Base-by-base conservation (phyloP, 2,329 filamentous ascomycete species). In the Aspergillus hiratsukae region DNA sequence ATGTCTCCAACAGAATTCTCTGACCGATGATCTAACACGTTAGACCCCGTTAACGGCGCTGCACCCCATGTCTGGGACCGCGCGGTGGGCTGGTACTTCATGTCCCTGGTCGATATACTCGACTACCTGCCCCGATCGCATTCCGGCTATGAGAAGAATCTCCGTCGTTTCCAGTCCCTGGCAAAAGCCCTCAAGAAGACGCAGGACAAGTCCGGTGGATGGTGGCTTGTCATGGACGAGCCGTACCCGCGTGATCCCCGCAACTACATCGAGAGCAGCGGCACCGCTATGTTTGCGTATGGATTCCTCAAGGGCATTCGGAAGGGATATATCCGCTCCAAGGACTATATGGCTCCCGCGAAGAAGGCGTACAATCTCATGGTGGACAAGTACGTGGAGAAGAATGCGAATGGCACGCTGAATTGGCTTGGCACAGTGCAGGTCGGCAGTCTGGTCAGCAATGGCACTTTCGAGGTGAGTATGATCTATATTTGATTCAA, bases 231-330 rank as follows among this genome's bases (percentile, higher is more conserved):
- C 53, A 58, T 60, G 58, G 56, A 61, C 21, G 53, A 52, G 6
- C 49, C 41, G 25, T 61, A 55, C 35, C 55, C 58, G 1, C 48
- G 49, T 14, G 58, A 61, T 19, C 55, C 58, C 2, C 21, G 52
- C 14, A 60, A 61, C 53, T 61, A 60, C 27, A 60, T 61, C 19
- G 60, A 61, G 48, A 61, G 60, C 31, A 61, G 59, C 45, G 59
- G 51, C 2, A 55, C 52, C 6, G 59, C 59, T 4, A 60, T 61
- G 59, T 61, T 60, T 27, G 55, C 59, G 2, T 61, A 61, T 27
- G 59, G 55, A 17, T 49, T 60, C 27, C 49, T 58, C 1, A 55
- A 57, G 29, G 59, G 59, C 2, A 55, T 61, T 17, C 37, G 57
- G 4, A 55, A 56, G 40, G 59, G 59, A 11, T 60, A 53, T 19